Conservation (phyloP, 257 asterid species). For the Capsicum baccatum region DNA sequence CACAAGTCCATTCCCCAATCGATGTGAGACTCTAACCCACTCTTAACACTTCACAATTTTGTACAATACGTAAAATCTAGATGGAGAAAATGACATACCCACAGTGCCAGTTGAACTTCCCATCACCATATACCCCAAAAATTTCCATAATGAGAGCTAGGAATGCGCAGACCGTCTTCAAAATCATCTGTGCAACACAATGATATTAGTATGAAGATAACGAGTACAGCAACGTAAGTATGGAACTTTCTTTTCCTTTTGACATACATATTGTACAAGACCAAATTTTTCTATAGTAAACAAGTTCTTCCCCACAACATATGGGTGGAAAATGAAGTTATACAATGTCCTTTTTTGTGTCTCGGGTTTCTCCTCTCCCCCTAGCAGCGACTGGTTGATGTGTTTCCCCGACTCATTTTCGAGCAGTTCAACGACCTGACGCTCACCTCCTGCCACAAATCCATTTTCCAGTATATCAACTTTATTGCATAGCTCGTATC, state of each 20-base stretch:
- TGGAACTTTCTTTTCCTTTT: background rate
- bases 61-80: background rate
- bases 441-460: slow-evolving; percentile 73
- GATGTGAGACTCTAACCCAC: no score
- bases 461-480: slow-evolving; percentile 24
- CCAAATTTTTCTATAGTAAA: slow-evolving; percentile 80
- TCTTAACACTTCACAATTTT: background rate
- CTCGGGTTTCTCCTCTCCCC: slow-evolving; percentile 43
- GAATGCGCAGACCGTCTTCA: slow-evolving; percentile 84
- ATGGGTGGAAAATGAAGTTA: slow-evolving; percentile 70
- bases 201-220: background rate
- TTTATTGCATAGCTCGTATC: background rate
- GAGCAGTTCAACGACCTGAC: slow-evolving; percentile 59
- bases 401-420: slow-evolving; percentile 70
- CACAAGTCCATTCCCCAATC: no score
- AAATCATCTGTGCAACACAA: slow-evolving; percentile 71
- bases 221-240: background rate
- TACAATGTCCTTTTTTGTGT: slow-evolving; percentile 42
- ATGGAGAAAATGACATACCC: slow-evolving; percentile 59
- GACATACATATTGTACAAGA: slow-evolving; percentile 85
- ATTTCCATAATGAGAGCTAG: slow-evolving; percentile 79
- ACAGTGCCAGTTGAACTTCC: slow-evolving; percentile 84
- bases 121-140: slow-evolving; percentile 91
- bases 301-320: slow-evolving; percentile 66
- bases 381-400: slow-evolving; percentile 68